Evolutionary conservation across 2,329 filamentous ascomycete genomes (phyloP), one percentile per base, ranked within the genome.

Genomic region (Calycina herbarum): DNA sequence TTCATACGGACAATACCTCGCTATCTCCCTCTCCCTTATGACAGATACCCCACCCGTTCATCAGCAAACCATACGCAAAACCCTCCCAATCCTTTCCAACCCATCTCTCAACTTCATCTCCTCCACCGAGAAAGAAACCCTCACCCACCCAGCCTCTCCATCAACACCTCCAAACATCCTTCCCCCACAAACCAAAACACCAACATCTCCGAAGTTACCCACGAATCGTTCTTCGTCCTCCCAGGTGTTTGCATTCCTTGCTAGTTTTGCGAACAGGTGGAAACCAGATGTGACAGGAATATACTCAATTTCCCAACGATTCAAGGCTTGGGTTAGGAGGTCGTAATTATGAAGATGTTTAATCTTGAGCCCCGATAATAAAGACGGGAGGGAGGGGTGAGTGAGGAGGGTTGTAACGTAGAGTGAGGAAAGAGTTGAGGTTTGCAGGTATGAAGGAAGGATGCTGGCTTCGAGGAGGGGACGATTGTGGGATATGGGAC

Each of bases 61-160:
- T 38, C 35, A 38, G 1, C 35, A 38, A 38, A 38, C 45, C 45
- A 48, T 17, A 5, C 17, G 7, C 48, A 54, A 54, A 51, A 51
- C 45, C 45, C 24, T 2, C 45, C 13, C 45, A 51, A 54, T 24
- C 48, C 17, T 24, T 5, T 5, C 24, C n/a, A 54, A 54, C 17
- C 48, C 58, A 13, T 38, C 35, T 58, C 48, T 29, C 48, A 65
- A 24, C 20, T 24, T 15, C 27, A 10, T 17, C 24, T 24, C 56
- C 29, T 11, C 15, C 15, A 67, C 24, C 15, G 65, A 35, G 35
- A 67, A 67, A 8, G n/a, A 24, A 54, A 67, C 57, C 5, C 65
- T 58, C 10, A 33, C 54, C 65, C 65, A 67, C 4, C 65, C 65
- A 11, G 56, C 62, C 33, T 60, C 62, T 2, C 8, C 27, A 42